phyloP scores from a whole-genome alignment of 441 rosid genomes.

The Metrosideros polymorpha region DNA sequence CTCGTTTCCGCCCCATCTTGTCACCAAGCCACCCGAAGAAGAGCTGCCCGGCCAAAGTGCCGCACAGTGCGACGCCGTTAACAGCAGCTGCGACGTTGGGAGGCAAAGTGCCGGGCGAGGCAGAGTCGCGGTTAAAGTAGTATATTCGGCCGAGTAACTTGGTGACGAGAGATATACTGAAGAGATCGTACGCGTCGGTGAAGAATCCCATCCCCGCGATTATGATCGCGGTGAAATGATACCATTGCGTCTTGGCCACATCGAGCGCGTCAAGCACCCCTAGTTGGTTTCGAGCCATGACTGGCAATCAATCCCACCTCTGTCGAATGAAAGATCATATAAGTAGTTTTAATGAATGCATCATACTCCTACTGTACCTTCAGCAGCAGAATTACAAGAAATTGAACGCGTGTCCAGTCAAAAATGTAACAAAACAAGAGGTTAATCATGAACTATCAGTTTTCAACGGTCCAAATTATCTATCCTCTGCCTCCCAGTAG shows the following conservation, averaged over 20 bases:
- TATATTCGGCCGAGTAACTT: not conserved
- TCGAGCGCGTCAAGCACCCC: not conserved
- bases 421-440: not conserved
- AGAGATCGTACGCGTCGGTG: not conserved
- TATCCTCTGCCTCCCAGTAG: not conserved
- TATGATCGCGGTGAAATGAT: not conserved
- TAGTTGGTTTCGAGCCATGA: not conserved
- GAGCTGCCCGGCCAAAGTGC: not conserved
- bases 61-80: not conserved
- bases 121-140: rapidly evolving
- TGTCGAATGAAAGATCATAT: not conserved
- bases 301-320: not conserved
- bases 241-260: not conserved
- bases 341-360: not conserved
- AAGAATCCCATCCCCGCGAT: not conserved
- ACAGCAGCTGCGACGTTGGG: not conserved
- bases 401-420: not conserved
- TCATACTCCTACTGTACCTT: not conserved
- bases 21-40: not conserved
- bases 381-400: not conserved
- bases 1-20: not conserved
- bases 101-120: not conserved
- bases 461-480: not conserved
- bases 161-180: not conserved
- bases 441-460: not conserved